Percentiles rank a stretch among this genome's conserved stretches.
Conservation (phyloP, 2,329 filamentous ascomycete genomes). For the Trichoderma sp. region DNA sequence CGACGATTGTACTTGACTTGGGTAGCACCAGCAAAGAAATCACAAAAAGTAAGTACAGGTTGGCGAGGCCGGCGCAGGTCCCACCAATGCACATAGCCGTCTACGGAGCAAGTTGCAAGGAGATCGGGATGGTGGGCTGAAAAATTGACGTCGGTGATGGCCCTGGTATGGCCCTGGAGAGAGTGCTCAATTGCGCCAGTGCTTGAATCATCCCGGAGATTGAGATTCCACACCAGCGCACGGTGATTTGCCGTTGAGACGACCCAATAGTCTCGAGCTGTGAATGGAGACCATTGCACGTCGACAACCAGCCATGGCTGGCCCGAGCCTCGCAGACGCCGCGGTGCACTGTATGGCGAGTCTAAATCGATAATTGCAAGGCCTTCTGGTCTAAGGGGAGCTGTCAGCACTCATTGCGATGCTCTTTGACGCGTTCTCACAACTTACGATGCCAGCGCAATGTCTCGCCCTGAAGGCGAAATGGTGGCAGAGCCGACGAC, state of each 20-base stretch:
- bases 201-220: constrained; percentile 69
- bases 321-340: constrained; percentile 76
- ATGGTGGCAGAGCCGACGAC: constrained; percentile 87
- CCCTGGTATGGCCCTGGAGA: constrained; percentile 75
- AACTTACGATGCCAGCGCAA: constrained; percentile 76
- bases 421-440: not conserved
- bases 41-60: constrained; percentile 77
- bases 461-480: constrained; percentile 84
- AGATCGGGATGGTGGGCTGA: constrained; percentile 88
- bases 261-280: constrained; percentile 85
- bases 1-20: constrained; percentile 95
- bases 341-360: constrained; percentile 80
- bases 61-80: constrained; percentile 73
- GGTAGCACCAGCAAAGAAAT: constrained; percentile 90
- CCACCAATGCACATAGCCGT: constrained; percentile 92
- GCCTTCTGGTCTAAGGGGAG: constrained; percentile 63
- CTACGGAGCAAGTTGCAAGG: constrained; percentile 85
- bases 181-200: constrained; percentile 78
- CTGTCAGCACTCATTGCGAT: constrained; percentile 1
- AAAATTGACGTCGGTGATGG: constrained; percentile 96
- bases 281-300: constrained; percentile 95
- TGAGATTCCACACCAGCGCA: constrained; percentile 90
- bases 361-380: constrained; percentile 91
- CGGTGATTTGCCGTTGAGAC: constrained; percentile 93
- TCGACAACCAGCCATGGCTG: constrained; percentile 94